These are phyloP conservation scores for Pseudozyma sp. DNA, from an alignment of 1,284 basidiomycete genomes.

Conservation along the genomic window DNA sequence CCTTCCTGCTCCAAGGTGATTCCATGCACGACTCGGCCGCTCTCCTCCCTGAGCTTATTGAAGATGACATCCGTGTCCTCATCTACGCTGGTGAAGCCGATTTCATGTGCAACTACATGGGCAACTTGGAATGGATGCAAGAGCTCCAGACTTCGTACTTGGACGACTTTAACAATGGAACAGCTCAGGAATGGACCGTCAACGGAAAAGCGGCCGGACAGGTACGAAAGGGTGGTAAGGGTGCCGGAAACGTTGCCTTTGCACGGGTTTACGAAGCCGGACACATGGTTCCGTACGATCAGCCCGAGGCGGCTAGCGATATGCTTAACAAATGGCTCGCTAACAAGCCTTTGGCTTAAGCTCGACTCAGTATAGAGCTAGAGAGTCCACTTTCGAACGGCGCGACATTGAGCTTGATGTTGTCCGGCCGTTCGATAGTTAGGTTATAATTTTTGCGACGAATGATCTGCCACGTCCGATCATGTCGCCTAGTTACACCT, in stretches of 20 bases:
- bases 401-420: no score
- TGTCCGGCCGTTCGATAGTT: no score
- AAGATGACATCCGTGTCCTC: constrained; percentile 80
- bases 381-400: no score
- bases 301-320: constrained; percentile 79
- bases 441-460: no score
- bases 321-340: constrained; percentile 74
- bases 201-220: constrained; percentile 58
- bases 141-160: constrained; percentile 57
- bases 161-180: constrained; percentile 58
- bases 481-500: no score
- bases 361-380: no score
- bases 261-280: constrained; percentile 57
- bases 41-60: constrained; percentile 80
- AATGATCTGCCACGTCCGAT: no score
- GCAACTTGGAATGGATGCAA: constrained; percentile 64
- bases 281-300: constrained; percentile 76
- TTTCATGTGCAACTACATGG: constrained; percentile 72
- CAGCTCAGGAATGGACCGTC: constrained; percentile 43
- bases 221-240: constrained; percentile 59
- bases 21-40: constrained; percentile 81
- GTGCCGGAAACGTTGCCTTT: constrained; percentile 61
- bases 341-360: constrained; percentile 68
- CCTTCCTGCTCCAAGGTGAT: constrained; percentile 80
- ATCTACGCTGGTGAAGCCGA: constrained; percentile 89